phyloP scores from a whole-genome alignment of 148 eudicot genomes.

The Camellia lanceoleosa region DNA sequence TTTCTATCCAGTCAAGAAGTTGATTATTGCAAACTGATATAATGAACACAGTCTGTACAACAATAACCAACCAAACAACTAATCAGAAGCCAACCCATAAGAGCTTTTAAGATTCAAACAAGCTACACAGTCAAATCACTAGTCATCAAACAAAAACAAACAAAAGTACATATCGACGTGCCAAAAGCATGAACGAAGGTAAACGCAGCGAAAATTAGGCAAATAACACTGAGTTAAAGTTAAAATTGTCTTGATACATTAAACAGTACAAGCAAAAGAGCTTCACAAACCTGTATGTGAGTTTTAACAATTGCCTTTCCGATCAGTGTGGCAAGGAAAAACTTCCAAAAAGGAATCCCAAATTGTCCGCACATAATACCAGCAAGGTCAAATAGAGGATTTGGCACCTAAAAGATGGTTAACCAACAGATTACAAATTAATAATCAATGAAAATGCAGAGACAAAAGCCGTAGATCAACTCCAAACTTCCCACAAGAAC shows the following conservation, averaged over 20 bases:
- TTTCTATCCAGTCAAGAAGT: constrained; percentile 91
- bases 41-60: constrained; percentile 79
- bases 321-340: constrained; percentile 77
- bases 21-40: constrained; percentile 96
- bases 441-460: not conserved
- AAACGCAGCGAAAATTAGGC: not conserved
- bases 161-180: not conserved
- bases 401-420: constrained; percentile 67
- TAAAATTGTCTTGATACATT: not conserved
- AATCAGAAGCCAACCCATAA: not conserved
- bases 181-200: not conserved
- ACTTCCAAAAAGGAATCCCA: constrained; percentile 94
- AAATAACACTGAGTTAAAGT: not conserved
- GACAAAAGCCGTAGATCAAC: not conserved
- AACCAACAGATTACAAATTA: constrained; percentile 6
- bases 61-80: constrained; percentile 6
- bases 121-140: not conserved
- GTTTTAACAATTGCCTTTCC: constrained; percentile 96
- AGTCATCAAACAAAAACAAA: not conserved
- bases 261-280: not conserved
- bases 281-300: constrained; percentile 75
- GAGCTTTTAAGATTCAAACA: not conserved
- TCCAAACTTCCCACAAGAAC: not conserved
- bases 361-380: constrained; percentile 99
- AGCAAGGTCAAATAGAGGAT: constrained; percentile 98